These are phyloP conservation scores for Sporothrix curviconia DNA, from an alignment of 2,329 filamentous ascomycete genomes.

Conservation along the genomic window DNA sequence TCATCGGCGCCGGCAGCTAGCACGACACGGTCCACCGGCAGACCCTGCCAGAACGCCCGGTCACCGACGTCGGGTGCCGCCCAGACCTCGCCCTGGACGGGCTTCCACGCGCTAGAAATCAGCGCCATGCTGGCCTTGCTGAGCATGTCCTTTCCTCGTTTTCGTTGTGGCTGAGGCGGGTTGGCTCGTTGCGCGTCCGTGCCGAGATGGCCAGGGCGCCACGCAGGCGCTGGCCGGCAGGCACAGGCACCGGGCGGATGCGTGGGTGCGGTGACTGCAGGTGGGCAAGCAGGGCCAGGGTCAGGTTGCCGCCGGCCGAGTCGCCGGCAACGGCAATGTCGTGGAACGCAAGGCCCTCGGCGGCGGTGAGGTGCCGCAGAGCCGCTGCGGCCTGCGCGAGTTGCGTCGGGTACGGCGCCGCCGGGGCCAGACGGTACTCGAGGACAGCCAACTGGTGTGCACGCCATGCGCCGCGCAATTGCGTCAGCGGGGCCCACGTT, in stretches of 20 bases:
- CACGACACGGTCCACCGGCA: slow-evolving; percentile 15
- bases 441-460: slow-evolving; percentile 18
- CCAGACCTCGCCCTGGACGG: slow-evolving; percentile 17
- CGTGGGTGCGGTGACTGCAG: slow-evolving; percentile 18
- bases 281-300: slow-evolving; percentile 20
- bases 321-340: slow-evolving; percentile 22
- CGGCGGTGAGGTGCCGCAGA: slow-evolving; percentile 19
- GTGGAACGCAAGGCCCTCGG: slow-evolving; percentile 1
- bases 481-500: slow-evolving; percentile 9
- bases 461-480: slow-evolving; percentile 8
- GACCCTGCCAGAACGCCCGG: slow-evolving; percentile 15
- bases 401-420: slow-evolving; percentile 21
- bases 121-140: slow-evolving; percentile 8
- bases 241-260: slow-evolving; percentile 13
- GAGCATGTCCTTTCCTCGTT: slow-evolving; percentile 21
- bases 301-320: slow-evolving; percentile 22
- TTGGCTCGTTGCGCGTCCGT: slow-evolving; percentile 19
- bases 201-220: slow-evolving; percentile 20
- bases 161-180: slow-evolving; percentile 17
- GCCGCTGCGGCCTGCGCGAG: slow-evolving; percentile 21
- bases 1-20: slow-evolving; percentile 17
- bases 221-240: slow-evolving; percentile 10
- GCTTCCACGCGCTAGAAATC: slow-evolving; percentile 17
- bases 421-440: slow-evolving; percentile 22
- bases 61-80: slow-evolving; percentile 16